These are phyloP conservation scores for Macrophomina phaseolina DNA, from an alignment of 2,329 filamentous ascomycete genomes.

Conservation along the genomic window DNA sequence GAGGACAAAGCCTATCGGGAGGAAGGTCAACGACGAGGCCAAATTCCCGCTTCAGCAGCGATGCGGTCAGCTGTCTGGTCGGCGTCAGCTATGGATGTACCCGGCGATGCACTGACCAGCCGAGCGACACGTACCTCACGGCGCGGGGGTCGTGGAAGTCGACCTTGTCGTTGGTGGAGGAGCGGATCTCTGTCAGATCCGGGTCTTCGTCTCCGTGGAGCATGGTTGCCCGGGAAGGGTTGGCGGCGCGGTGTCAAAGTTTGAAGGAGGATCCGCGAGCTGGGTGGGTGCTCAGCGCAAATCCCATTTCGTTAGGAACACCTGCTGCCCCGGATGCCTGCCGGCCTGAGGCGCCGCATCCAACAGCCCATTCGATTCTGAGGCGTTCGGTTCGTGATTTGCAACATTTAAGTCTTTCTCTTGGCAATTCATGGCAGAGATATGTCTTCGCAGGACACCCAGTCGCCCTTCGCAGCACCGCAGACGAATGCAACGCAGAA, in stretches of 20 bases:
- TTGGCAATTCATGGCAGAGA: too few relatives aligned
- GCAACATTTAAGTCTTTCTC: too few relatives aligned
- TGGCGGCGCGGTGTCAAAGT: conserved; percentile 22
- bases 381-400: too few relatives aligned
- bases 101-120: conserved; percentile 13
- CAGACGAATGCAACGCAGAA: too few relatives aligned
- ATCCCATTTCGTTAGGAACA: conserved; percentile 20
- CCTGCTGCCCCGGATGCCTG: not conserved
- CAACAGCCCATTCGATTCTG: not conserved
- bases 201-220: conserved; percentile 21
- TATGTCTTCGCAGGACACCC: too few relatives aligned
- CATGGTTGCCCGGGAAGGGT: conserved; percentile 18
- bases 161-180: conserved; percentile 61
- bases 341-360: not conserved
- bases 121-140: conserved; percentile 64
- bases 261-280: conserved; percentile 25
- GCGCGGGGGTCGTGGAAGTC: conserved; percentile 81
- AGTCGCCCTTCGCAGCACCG: too few relatives aligned
- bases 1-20: conserved; percentile 81
- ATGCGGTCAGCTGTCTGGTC: conserved; percentile 71
- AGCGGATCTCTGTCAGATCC: conserved; percentile 23
- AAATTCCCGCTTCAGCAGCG: conserved; percentile 78
- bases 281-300: conserved; percentile 23
- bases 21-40: conserved; percentile 73
- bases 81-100: conserved; percentile 18